Base-by-base conservation (phyloP, 495 filamentous ascomycete genomes). In the Aspergillus indologenus region DNA sequence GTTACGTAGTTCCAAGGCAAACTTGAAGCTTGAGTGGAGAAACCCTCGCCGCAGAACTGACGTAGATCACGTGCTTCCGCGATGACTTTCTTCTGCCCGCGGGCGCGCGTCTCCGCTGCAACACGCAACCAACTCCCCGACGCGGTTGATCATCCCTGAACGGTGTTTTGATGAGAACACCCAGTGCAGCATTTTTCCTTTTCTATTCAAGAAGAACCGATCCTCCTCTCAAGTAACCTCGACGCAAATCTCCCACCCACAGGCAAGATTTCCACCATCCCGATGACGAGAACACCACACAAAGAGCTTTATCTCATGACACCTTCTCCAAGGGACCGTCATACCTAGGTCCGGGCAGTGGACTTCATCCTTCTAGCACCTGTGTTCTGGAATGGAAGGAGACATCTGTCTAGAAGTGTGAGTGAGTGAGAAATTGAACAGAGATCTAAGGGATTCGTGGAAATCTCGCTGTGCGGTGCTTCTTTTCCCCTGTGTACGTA, bases 341-440 rank as follows among this genome's bases (percentile, higher is more conserved):
- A 51, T 52, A 61, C 51, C 5, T 11, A 15, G 34, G 34, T 54
- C 59, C 60, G 56, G 63, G 57, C 62, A 46, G 59, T 67, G 68
- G 70, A 72, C 59, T 66, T 64, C 70, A 74, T 76, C 72, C 71
- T 62, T 69, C 55, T 54, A 9, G 55, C 14, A 51, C 58, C 53
- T 22, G 52, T 50, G 49, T 48, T 9, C 51, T 53, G 60, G 58
- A 68, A 72, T 69, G 73, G 73, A 75, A 75, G 73, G 63, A 67
- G 64, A 71, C 61, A 64, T 65, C 54, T 9, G 48, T 49, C 51
- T n/a, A 34, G n/a, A 40, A 44, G 58, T 45, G 69, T 74, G 66
- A 44, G 59, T 77, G 77, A 76, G 67, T 75, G 75, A 75, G 72
- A 69, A n/a, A 56, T 67, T 66, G 77, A 79, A 80, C 77, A 79